phyloP scores from a whole-genome alignment of 192 early-diverging fungal genomes.

The Coemansia sp. region DNA sequence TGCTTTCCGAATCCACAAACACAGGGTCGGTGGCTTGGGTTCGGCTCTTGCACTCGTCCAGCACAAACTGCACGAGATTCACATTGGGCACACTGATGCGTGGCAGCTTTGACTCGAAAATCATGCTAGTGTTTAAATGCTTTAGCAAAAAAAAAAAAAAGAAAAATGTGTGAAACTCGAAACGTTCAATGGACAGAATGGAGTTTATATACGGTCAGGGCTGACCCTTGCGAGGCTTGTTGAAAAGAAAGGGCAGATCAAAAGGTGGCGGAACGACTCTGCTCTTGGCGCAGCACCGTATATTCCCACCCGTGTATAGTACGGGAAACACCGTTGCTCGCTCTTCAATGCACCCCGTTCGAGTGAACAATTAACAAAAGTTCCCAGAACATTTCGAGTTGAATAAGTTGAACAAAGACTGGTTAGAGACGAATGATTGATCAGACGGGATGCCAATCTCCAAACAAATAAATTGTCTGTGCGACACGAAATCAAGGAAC shows the following conservation, averaged over 20 bases:
- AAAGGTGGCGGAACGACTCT: background rate
- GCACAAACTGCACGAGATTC: slow-evolving; percentile 31
- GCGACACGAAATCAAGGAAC: background rate
- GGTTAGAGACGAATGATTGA: background rate
- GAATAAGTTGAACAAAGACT: too few relatives aligned
- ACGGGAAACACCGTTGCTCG: background rate
- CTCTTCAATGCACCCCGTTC: background rate
- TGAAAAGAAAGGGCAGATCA: background rate
- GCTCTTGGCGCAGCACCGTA: background rate
- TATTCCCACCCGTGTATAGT: background rate
- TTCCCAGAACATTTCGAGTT: background rate
- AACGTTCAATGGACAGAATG: background rate
- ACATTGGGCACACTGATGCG: slow-evolving; percentile 21
- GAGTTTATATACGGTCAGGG: background rate
- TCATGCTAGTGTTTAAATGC: too few relatives aligned
- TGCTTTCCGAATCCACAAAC: slow-evolving; percentile 36
- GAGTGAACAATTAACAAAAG: background rate
- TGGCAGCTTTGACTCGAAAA: slow-evolving; percentile 31
- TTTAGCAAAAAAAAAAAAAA: too few relatives aligned
- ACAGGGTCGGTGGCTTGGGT: slow-evolving; percentile 13
- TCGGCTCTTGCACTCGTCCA: slow-evolving; percentile 20
- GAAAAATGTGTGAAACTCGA: background rate
- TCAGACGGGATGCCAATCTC: background rate
- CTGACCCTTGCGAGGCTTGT: background rate
- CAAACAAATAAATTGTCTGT: background rate